Conservation (phyloP, 2,329 filamentous ascomycete species). For the Nakataea oryzae region DNA sequence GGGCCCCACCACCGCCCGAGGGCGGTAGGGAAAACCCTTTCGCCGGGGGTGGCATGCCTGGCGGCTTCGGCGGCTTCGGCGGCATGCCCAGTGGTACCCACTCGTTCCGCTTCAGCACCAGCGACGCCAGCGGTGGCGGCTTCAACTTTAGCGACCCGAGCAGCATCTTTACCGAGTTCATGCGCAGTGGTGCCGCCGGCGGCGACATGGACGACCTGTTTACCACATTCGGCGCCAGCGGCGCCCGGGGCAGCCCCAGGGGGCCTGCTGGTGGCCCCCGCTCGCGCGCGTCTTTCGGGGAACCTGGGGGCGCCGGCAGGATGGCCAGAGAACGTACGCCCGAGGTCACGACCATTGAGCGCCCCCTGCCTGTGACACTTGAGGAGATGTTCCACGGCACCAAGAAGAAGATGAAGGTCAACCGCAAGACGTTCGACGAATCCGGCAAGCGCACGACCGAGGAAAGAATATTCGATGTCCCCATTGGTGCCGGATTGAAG, state of each 20-base stretch:
- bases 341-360: conserved; percentile 85
- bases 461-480: conserved; percentile 86
- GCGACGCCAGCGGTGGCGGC: conserved; percentile 40
- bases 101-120: conserved; percentile 56
- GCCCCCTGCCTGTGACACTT: conserved; percentile 66
- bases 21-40: conserved; percentile 46
- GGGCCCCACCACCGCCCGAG: conserved; percentile 41
- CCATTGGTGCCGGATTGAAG: conserved; percentile 91
- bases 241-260: conserved; percentile 17
- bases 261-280: conserved; percentile 12
- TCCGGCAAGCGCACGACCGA: conserved; percentile 75
- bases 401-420: conserved; percentile 97
- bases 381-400: conserved; percentile 83
- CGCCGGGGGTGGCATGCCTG: conserved; percentile 37
- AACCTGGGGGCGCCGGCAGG: conserved; percentile 12
- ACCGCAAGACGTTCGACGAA: conserved; percentile 87
- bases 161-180: conserved; percentile 76
- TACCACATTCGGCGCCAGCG: conserved; percentile 31
- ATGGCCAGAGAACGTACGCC: conserved; percentile 49
- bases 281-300: conserved; percentile 30
- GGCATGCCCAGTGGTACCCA: conserved; percentile 29
- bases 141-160: conserved; percentile 80
- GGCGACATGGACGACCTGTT: conserved; percentile 47
- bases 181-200: conserved; percentile 44
- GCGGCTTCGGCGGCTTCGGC: conserved; percentile 14